Percentiles rank a stretch among this genome's conserved stretches.
Evolutionary conservation across 331 rosid species (phyloP).

Genomic region (Saraca asoca): DNA sequence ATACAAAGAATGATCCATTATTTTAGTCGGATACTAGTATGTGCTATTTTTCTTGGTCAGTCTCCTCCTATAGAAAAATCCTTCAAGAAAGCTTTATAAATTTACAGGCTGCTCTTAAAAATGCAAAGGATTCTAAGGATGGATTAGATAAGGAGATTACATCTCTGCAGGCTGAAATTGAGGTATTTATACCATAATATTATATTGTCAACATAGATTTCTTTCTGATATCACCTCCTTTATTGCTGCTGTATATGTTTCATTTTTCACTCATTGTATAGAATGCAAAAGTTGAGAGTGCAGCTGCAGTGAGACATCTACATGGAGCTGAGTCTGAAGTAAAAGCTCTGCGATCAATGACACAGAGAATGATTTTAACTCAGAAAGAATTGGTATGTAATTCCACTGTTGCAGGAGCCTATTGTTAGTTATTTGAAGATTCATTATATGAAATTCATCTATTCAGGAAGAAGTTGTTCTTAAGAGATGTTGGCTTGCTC

Average conservation of each 20-base stretch:
- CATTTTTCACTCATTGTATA: constrained; percentile 35
- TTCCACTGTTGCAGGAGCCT: constrained; percentile 27
- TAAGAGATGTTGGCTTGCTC: constrained; percentile 99
- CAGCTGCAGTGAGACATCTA: constrained; percentile 56
- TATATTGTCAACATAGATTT: constrained; percentile 2
- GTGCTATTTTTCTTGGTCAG: constrained; percentile 33
- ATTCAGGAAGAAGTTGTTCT: constrained; percentile 99
- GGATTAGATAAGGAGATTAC: constrained; percentile 65
- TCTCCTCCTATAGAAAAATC: constrained; percentile 5
- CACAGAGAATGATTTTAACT: constrained; percentile 96
- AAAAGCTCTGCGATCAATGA: constrained; percentile 79
- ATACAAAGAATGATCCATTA: constrained; percentile 23
- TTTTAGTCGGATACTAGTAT: constrained; percentile 26
- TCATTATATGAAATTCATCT: constrained; percentile 28
- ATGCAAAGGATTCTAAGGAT: constrained; percentile 66
- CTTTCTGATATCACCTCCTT: constrained; percentile 15
- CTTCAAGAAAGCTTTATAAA: constrained; percentile 27
- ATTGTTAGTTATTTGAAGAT: constrained; percentile 29
- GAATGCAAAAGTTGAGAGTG: constrained; percentile 76
- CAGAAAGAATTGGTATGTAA: constrained; percentile 89
- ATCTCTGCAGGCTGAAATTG: constrained; percentile 61
- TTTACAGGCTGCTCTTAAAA: constrained; percentile 84
- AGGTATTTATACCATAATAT: constrained; percentile 45
- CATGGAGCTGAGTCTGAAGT: constrained; percentile 83
- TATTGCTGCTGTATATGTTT: constrained; percentile 28